Base-by-base conservation (phyloP, 192 early-diverging fungal species). In the Lobosporangium transversale region DNA sequence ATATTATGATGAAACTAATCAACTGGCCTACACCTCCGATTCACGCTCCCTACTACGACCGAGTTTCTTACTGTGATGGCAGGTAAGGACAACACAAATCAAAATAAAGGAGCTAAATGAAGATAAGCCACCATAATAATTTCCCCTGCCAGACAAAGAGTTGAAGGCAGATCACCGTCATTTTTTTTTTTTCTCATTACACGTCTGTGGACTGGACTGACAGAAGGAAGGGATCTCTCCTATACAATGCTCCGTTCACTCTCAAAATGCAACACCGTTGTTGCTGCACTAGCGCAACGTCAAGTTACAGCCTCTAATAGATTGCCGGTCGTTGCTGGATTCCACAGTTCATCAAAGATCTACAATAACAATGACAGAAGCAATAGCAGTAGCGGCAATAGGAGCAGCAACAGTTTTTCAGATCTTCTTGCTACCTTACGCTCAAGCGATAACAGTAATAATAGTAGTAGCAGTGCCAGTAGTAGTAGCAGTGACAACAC, bases 161-260 rank as follows among this genome's bases (percentile, higher is more conserved):
- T n/a, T n/a, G n/a, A n/a, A 42, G 40, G 17, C 40, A 42, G 17
- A 42, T 42, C 17, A 12, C 40, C 40, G 9, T 42, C 40, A 17
- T 42, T 9, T 9, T 17, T 42, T 42, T 42, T 42, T 42, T 42
- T 42, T 12, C 17, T 17, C 17, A n/a, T n/a, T n/a, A n/a, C n/a
- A n/a, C n/a, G n/a, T n/a, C n/a, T n/a, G n/a, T n/a, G n/a, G n/a
- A n/a, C n/a, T n/a, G n/a, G n/a, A n/a, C n/a, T n/a, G n/a, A n/a
- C n/a, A n/a, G n/a, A n/a, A n/a, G n/a, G n/a, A n/a, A n/a, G n/a
- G n/a, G n/a, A n/a, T n/a, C n/a, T n/a, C n/a, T n/a, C n/a, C n/a
- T n/a, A n/a, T n/a, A 24, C 64, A 24, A 70, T 70, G 68, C 56
- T 70, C 29, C 68, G 68, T 27, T 50, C 68, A 37, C 32, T 70